phyloP scores from a whole-genome alignment of 805 yeast genomes.

The Candida oleophila region DNA sequence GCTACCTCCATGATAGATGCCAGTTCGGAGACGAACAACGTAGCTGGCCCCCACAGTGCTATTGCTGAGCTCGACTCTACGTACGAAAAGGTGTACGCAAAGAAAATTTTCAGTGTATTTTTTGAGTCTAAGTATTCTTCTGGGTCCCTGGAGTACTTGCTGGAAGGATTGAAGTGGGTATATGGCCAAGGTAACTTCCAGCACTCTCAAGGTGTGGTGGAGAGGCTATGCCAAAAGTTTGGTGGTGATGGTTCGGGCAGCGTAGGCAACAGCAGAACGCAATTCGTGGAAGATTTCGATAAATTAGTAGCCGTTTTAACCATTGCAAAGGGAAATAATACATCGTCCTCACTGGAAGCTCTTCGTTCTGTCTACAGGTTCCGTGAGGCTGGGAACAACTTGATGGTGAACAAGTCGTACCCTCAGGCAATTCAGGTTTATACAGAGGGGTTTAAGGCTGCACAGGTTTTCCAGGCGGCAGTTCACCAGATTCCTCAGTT shows the following conservation, averaged over 20 bases:
- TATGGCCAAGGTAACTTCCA: neutral
- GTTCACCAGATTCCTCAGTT: conserved; percentile 25
- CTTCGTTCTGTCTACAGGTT: conserved; percentile 13
- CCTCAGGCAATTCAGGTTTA: conserved; percentile 40
- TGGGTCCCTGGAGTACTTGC: neutral
- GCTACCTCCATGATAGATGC: neutral
- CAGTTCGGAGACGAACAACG: neutral
- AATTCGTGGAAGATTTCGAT: neutral
- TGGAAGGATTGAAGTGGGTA: neutral
- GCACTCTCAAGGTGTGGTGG: neutral
- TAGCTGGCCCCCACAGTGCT: neutral
- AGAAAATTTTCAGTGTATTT: neutral
- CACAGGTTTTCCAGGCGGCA: conserved; percentile 10
- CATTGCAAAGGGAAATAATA: neutral
- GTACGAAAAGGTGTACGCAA: neutral
- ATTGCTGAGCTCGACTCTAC: neutral
- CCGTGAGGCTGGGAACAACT: conserved; percentile 42
- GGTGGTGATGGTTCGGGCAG: neutral
- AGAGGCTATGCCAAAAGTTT: neutral
- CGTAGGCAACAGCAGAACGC: neutral
- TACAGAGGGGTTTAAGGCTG: conserved; percentile 31
- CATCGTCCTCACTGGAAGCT: neutral
- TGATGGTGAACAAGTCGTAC: conserved; percentile 33
- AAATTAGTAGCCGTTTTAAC: neutral
- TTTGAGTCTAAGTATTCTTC: neutral